Evolutionary conservation across 345 rosid species (phyloP).

Genomic region (Salix arbutifolia): DNA sequence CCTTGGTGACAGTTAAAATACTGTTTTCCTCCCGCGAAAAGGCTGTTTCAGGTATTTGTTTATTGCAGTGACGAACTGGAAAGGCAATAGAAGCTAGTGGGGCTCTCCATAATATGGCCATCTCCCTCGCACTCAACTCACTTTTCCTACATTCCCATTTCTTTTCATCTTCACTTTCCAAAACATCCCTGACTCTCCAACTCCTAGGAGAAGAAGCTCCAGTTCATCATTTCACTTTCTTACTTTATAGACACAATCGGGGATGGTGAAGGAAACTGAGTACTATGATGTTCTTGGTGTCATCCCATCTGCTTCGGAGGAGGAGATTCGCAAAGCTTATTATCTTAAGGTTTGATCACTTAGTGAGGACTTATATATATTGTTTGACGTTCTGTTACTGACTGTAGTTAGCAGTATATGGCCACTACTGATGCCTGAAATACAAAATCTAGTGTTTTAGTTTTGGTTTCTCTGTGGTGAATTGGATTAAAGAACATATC

Average conservation of each 20-base stretch:
- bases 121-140: conserved; percentile 7
- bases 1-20: conserved; percentile 36
- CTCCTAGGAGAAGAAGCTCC: neutral
- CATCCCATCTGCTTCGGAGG: conserved; percentile 51
- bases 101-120: neutral
- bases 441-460: neutral
- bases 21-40: conserved; percentile 53
- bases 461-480: neutral
- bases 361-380: neutral
- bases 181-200: neutral
- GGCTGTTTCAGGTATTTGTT: conserved; percentile 35
- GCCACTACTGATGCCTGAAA: neutral
- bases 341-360: conserved; percentile 50
- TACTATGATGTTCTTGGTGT: conserved; percentile 67
- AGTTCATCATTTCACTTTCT: neutral
- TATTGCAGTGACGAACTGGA: conserved; percentile 55
- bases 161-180: conserved; percentile 7
- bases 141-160: neutral
- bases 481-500: neutral
- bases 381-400: too few relatives aligned
- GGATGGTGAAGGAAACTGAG: conserved; percentile 67
- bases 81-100: conserved; percentile 47
- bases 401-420: neutral
- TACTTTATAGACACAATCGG: neutral
- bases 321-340: conserved; percentile 68